Conservation (phyloP, 225 moss, liverwort and hornwort genomes). For the Sphagnum tenellum region DNA sequence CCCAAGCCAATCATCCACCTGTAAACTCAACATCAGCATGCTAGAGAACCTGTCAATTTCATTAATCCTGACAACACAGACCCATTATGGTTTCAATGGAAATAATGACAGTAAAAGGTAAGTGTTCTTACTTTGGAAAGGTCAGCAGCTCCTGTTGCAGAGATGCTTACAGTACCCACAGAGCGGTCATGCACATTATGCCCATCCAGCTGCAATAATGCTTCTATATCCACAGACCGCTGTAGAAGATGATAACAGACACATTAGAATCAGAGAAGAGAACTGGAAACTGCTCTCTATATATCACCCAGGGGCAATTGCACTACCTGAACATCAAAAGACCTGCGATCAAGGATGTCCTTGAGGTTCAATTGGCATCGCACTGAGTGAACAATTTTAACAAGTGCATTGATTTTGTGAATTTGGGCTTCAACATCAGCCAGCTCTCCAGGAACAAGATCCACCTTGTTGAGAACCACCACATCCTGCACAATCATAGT, state of each 20-base stretch:
- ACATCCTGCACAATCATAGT: constrained; percentile 42
- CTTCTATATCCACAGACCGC: constrained; percentile 41
- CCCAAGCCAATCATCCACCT: constrained; percentile 80
- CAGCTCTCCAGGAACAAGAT: constrained; percentile 36
- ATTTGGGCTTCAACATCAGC: constrained; percentile 53
- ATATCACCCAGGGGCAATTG: too few species aligned
- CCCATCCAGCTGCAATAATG: constrained; percentile 39
- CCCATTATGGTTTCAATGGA: background rate
- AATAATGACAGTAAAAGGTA: too few species aligned
- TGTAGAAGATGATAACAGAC: constrained; percentile 3
- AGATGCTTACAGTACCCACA: constrained; percentile 69
- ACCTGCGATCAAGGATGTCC: constrained; percentile 53
- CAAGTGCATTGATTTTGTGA: constrained; percentile 51
- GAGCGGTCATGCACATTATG: constrained; percentile 59
- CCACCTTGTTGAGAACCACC: constrained; percentile 72
- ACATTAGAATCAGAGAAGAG: too few species aligned
- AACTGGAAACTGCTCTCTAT: too few species aligned
- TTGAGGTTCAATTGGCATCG: constrained; percentile 67
- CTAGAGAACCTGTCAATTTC: too few species aligned
- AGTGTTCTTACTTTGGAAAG: constrained; percentile 35
- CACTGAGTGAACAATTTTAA: constrained; percentile 56
- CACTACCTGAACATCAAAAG: constrained; percentile 15
- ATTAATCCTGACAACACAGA: background rate
- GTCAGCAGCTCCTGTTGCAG: constrained; percentile 29
- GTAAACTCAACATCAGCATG: background rate